Conservation (phyloP, 2,329 filamentous ascomycete species). For the Colletotrichum musae region DNA sequence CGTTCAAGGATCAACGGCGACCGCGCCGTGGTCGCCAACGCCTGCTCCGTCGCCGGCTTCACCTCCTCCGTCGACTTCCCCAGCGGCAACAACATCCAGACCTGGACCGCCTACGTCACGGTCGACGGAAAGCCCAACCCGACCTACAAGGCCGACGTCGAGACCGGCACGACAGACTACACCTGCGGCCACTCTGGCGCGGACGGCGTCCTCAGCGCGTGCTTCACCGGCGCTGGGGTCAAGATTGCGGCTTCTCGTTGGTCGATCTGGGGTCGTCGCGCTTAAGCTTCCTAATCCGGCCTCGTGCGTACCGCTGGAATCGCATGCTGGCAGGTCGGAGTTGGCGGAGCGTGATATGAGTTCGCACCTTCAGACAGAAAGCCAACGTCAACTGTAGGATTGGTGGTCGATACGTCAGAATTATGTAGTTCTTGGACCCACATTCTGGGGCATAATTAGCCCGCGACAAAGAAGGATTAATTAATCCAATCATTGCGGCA, state of each 20-base stretch:
- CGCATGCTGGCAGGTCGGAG: no score
- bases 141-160: background rate
- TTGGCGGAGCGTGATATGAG: no score
- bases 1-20: background rate
- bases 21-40: no score
- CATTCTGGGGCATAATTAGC: no score
- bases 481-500: no score
- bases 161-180: constrained; percentile 14
- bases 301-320: no score
- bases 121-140: background rate
- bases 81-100: background rate
- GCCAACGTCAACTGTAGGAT: no score
- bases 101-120: background rate
- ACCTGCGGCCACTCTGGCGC: constrained; percentile 9
- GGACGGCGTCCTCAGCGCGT: constrained; percentile 2
- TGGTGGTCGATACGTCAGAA: no score
- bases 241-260: background rate
- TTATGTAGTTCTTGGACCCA: no score
- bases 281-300: background rate
- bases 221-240: background rate
- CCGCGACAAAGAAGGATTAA: no score
- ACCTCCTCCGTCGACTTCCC: constrained; percentile 4
- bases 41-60: constrained; percentile 8
- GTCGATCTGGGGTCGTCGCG: background rate
- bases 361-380: no score